Evolutionary conservation across 192 early-diverging fungal genomes (phyloP), one percentile per base, ranked within the genome.

Genomic region (Coemansia sp.): DNA sequence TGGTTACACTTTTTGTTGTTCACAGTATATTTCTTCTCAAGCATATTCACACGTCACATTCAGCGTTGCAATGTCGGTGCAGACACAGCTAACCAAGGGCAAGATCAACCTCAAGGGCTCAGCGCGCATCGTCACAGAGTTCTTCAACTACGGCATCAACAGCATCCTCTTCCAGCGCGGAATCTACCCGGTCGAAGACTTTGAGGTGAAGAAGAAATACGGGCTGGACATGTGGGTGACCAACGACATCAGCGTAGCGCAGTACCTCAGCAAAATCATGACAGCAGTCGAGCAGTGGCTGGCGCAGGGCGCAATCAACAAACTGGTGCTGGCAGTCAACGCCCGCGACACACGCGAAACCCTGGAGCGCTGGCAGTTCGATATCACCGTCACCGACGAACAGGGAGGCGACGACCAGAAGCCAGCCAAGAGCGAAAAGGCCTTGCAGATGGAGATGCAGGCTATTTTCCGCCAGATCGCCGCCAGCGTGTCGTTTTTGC

Each of bases 341-440:
- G 86, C 88, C n/a, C 84, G 85, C 47, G 90, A 93, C 21, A 90
- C 89, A 1, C 76, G 87, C 3, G 86, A 94, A 57, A 88, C 89
- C 10, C 51, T 95, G 4, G 94, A 96, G 72, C 85, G 93, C 42
- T 96, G 94, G 96, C 90, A 96, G 61, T 98, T 98, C 72, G 91
- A 95, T 74, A 83, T 95, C 34, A 80, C 89, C 23, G 62, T 91
- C n/a, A 82, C 84, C 19, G 72, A 83, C 37, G 77, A 87, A 6
- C 37, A 65, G 7, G 44, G 9, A 11, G 57, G 17, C 1, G 72
- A 61, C 59, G 47, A 57, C 18, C 27, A 57, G 2, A 59, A 40
- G 62, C 58, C 72, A 23, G 51, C 67, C 44, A 76, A 76, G 73
- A 63, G 59, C 51, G 73, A 79, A 38, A 79, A 73, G 71, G 57